Evolutionary conservation across 2,329 filamentous ascomycete genomes (phyloP).

Genomic region (Fusarium pseudonygamai): DNA sequence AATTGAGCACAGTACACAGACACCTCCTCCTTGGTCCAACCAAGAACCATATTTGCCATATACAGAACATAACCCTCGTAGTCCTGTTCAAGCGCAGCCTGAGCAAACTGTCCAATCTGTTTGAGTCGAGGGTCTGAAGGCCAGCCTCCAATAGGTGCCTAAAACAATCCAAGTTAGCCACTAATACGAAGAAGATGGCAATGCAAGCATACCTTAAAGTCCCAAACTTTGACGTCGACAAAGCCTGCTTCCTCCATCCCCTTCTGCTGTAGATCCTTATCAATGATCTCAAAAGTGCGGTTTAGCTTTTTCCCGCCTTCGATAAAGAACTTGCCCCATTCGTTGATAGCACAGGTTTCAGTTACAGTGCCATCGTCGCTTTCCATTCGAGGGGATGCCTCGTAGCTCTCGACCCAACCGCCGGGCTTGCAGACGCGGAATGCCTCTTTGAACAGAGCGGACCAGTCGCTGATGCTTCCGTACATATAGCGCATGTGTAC

Average conservation of each 20-base stretch:
- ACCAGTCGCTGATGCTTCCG: slow-evolving; percentile 66
- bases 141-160: slow-evolving; percentile 38
- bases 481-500: slow-evolving; percentile 68
- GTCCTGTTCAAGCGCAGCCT: slow-evolving; percentile 49
- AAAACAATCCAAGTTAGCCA: background rate
- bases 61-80: slow-evolving; percentile 48
- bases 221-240: slow-evolving; percentile 31
- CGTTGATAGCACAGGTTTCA: slow-evolving; percentile 39
- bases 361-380: slow-evolving; percentile 48
- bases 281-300: slow-evolving; percentile 42
- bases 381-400: slow-evolving; percentile 42
- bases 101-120: slow-evolving; percentile 41
- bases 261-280: slow-evolving; percentile 33
- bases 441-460: slow-evolving; percentile 60
- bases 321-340: slow-evolving; percentile 45
- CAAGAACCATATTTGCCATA: slow-evolving; percentile 48
- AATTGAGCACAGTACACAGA: slow-evolving; percentile 48
- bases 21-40: slow-evolving; percentile 49
- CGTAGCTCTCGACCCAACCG: slow-evolving; percentile 53
- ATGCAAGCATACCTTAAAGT: slow-evolving; percentile 12
- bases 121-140: slow-evolving; percentile 15
- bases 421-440: slow-evolving; percentile 65
- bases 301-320: slow-evolving; percentile 44
- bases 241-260: slow-evolving; percentile 38
- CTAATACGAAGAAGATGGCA: accelerated